Evolutionary conservation across 2,329 filamentous ascomycete genomes (phyloP).

Genomic region (Zasmidium angulare): DNA sequence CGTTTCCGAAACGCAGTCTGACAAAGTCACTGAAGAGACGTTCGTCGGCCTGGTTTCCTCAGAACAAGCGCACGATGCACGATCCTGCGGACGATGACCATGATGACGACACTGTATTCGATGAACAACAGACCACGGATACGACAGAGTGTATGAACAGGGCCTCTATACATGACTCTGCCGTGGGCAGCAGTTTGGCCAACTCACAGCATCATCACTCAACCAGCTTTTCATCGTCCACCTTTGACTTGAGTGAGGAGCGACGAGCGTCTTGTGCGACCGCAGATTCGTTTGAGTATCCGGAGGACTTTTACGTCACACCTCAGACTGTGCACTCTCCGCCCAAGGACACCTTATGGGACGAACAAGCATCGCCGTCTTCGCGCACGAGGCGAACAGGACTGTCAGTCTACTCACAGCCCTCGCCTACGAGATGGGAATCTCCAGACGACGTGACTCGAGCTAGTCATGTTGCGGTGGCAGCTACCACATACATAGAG

Average conservation of each 20-base stretch:
- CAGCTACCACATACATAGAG: constrained; percentile 1
- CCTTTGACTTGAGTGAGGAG: neutral
- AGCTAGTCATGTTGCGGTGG: neutral
- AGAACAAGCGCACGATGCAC: neutral
- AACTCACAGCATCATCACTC: neutral
- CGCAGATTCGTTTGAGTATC: constrained; percentile 1
- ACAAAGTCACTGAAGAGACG: neutral
- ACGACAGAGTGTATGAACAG: neutral
- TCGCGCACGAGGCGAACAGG: neutral
- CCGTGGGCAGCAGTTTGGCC: neutral
- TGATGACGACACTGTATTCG: neutral
- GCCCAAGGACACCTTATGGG: neutral
- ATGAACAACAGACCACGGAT: neutral
- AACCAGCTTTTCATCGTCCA: constrained; percentile 2
- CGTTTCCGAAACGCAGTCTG: neutral
- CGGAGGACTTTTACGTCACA: neutral
- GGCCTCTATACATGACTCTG: constrained; percentile 7
- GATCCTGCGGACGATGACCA: neutral
- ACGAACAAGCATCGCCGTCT: neutral
- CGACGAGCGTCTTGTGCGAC: neutral
- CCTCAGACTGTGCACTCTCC: neutral
- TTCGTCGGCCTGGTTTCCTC: neutral
- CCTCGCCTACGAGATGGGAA: neutral
- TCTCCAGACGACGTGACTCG: neutral
- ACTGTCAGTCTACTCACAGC: neutral